These are phyloP conservation scores for Ophiostoma ips DNA, from an alignment of 2,329 filamentous ascomycete genomes.

Conservation along the genomic window DNA sequence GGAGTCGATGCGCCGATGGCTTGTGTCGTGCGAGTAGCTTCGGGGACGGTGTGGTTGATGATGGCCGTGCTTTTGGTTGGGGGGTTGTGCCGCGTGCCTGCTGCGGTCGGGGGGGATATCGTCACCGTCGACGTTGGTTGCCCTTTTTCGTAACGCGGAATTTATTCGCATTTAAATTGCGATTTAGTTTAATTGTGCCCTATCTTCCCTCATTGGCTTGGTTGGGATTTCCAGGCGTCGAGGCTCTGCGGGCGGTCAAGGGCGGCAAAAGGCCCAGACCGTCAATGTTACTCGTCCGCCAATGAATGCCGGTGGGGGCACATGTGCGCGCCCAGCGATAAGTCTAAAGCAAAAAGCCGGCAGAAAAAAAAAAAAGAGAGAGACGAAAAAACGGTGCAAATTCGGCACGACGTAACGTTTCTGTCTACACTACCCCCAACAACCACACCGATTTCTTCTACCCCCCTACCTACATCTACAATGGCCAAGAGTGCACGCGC, in stretches of 20 bases:
- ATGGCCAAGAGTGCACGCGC: conserved; percentile 86
- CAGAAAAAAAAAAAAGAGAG: conserved; percentile 9
- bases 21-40: no score
- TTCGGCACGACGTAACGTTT: not conserved
- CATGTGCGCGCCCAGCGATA: not conserved
- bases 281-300: not conserved
- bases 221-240: no score
- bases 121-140: conserved; percentile 1
- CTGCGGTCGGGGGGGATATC: not conserved
- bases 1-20: no score
- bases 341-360: conserved; percentile 8
- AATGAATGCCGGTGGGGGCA: not conserved
- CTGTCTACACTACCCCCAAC: not conserved
- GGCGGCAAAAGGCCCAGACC: not conserved
- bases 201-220: no score
- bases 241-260: conserved; percentile 1
- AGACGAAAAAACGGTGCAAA: not conserved
- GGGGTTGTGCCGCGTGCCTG: no score
- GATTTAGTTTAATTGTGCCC: not conserved
- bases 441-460: not conserved
- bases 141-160: conserved; percentile 3
- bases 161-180: not conserved
- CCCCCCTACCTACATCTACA: not conserved
- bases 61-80: no score
- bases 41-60: no score